Conservation (phyloP, 1,139 yeast genomes). For the Geotrichum europaeum region DNA sequence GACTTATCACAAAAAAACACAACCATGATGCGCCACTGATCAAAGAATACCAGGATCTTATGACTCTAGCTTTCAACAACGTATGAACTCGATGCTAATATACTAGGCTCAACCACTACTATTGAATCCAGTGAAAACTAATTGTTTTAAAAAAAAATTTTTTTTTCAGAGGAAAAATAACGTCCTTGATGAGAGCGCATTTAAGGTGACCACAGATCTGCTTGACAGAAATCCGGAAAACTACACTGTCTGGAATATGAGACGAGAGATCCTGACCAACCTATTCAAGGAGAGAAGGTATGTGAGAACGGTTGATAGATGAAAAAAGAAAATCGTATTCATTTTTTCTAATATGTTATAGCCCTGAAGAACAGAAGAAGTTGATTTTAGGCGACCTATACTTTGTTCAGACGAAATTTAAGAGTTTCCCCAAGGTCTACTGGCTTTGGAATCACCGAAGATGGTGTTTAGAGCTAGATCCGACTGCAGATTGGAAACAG, state of each 20-base stretch:
- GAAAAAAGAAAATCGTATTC: not conserved
- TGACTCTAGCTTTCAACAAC: conserved; percentile 38
- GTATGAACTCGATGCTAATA: conserved; percentile 3
- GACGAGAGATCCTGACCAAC: conserved; percentile 60
- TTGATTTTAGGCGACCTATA: conserved; percentile 55
- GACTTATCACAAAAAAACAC: conserved; percentile 41
- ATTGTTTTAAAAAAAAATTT: not conserved
- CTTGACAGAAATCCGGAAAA: conserved; percentile 74
- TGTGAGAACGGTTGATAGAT: not conserved
- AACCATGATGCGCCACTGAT: conserved; percentile 54
- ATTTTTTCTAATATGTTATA: not conserved
- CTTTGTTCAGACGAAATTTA: conserved; percentile 54
- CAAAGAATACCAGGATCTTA: conserved; percentile 45
- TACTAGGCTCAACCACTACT: not conserved
- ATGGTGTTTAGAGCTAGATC: conserved; percentile 66
- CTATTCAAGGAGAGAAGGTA: not conserved
- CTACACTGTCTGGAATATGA: conserved; percentile 84
- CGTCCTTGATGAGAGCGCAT: conserved; percentile 39
- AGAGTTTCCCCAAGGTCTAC: conserved; percentile 76
- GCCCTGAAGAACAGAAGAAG: conserved; percentile 27
- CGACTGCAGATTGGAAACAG: conserved; percentile 54
- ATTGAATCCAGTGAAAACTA: not conserved
- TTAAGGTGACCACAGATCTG: conserved; percentile 51
- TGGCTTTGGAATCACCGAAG: conserved; percentile 95
- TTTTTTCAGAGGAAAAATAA: conserved; percentile 17